Percentiles rank a stretch among this genome's conserved stretches.
Conservation (phyloP, 257 asterid species). For the Penstemon newberryi region DNA sequence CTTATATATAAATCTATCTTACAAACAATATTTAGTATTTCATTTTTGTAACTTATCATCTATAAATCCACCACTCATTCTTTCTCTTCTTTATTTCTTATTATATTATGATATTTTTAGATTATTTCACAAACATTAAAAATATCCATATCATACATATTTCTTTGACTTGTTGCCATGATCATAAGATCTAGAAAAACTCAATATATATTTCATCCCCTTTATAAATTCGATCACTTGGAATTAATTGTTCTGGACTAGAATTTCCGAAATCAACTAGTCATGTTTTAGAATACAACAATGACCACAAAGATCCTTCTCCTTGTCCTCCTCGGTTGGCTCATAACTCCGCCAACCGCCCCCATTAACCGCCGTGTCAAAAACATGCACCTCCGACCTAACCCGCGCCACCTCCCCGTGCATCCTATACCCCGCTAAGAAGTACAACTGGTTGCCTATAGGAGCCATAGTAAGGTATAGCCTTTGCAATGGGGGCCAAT, state of each 20-base stretch:
- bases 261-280: too few relatives aligned
- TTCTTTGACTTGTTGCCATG: conserved; percentile 23
- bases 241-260: too few relatives aligned
- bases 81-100: conserved; percentile 8
- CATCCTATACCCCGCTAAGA: conserved; percentile 38
- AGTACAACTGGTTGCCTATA: conserved; percentile 34
- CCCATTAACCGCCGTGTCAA: conserved; percentile 38
- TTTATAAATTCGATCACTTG: too few relatives aligned
- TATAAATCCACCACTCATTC: conserved; percentile 12
- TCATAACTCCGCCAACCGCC: conserved; percentile 39
- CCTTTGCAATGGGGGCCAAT: conserved; percentile 5
- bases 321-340: conserved; percentile 31
- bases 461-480: conserved; percentile 49
- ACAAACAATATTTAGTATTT: background rate
- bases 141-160: background rate
- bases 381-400: conserved; percentile 36
- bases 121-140: background rate
- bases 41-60: conserved; percentile 16
- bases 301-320: conserved; percentile 42
- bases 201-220: too few relatives aligned
- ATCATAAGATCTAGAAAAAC: too few relatives aligned
- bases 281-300: conserved; percentile 33
- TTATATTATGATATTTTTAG: background rate
- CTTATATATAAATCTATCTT: background rate
- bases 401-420: conserved; percentile 25